A percentile compares a stretch with the other conserved stretches of the same genome.
Conservation (phyloP, 2,329 filamentous ascomycete species). For the Akanthomyces uredinophilus region DNA sequence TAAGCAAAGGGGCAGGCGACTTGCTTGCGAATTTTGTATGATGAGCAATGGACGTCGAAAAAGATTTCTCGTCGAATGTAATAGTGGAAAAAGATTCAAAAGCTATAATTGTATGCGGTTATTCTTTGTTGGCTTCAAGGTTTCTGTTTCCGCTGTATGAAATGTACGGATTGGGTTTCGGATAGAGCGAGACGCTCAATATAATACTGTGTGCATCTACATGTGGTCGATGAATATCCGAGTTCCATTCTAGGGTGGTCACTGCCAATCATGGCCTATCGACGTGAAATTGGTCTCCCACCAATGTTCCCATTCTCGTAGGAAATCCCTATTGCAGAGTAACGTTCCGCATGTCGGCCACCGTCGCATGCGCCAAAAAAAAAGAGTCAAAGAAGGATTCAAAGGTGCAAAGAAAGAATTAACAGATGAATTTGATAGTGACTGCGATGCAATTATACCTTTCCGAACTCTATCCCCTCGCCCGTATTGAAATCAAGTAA, state of each 20-base stretch:
- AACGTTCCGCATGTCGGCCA: too few species aligned
- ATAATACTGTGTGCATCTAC: too few species aligned
- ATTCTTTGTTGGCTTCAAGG: not conserved
- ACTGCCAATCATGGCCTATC: too few species aligned
- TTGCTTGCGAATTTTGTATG: not conserved
- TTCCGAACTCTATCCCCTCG: not conserved
- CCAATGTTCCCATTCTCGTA: too few species aligned
- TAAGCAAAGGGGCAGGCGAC: not conserved
- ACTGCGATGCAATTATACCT: not conserved
- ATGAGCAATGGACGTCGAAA: not conserved
- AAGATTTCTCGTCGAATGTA: not conserved
- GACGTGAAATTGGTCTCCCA: too few species aligned
- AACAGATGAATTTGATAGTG: not conserved
- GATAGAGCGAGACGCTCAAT: too few species aligned
- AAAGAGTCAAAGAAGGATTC: not conserved
- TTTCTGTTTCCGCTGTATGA: not conserved
- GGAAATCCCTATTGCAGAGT: too few species aligned
- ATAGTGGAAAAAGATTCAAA: not conserved
- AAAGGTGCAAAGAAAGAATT: not conserved
- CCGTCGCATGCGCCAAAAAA: too few species aligned
- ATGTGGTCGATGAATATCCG: too few species aligned
- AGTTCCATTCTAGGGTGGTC: too few species aligned
- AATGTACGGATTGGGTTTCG: too few species aligned
- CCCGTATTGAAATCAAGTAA: not conserved
- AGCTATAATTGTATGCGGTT: slow-evolving; percentile 6